Evolutionary conservation across 768 basidiomycete genomes (phyloP).

Genomic region (Tricholoma hemisulphureum): DNA sequence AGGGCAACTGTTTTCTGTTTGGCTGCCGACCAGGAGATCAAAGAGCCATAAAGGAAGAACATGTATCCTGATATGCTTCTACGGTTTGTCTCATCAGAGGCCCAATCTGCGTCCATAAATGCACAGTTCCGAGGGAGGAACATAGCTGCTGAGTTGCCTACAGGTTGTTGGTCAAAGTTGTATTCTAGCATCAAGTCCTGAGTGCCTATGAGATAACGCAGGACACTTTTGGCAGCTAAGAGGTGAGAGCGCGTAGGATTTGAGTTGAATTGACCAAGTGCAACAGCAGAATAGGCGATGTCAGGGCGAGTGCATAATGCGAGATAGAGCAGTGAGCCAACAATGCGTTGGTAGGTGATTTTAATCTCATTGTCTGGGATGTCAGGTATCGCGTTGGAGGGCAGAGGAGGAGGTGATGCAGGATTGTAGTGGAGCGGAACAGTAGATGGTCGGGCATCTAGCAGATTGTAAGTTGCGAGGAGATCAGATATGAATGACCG

Average conservation of each 20-base stretch:
- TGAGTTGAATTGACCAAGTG: constrained; percentile 28
- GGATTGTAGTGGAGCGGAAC: no score
- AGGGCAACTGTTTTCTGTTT: constrained; percentile 34
- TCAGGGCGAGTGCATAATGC: constrained; percentile 35
- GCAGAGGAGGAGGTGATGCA: constrained; percentile 8
- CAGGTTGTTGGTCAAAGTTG: no score
- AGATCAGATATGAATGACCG: not conserved
- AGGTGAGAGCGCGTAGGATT: constrained; percentile 28
- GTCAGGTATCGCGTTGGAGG: no score
- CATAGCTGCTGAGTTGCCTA: no score
- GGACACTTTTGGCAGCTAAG: constrained; percentile 29
- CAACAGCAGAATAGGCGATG: constrained; percentile 29
- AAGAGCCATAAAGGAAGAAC: constrained; percentile 28
- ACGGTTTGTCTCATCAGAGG: constrained; percentile 21
- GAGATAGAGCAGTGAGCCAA: constrained; percentile 28
- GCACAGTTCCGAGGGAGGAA: not conserved
- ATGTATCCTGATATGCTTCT: constrained; percentile 35
- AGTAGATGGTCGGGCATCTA: no score
- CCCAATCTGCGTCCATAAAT: constrained; percentile 35
- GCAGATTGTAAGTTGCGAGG: not conserved
- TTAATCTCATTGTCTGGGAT: constrained; percentile 13
- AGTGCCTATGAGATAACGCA: constrained; percentile 34
- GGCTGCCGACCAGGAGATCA: constrained; percentile 33
- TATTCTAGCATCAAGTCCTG: constrained; percentile 19
- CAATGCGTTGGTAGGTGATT: constrained; percentile 16